Evolutionary conservation across 2,329 filamentous ascomycete species (phyloP).

Genomic region (Colletotrichum kahawae): DNA sequence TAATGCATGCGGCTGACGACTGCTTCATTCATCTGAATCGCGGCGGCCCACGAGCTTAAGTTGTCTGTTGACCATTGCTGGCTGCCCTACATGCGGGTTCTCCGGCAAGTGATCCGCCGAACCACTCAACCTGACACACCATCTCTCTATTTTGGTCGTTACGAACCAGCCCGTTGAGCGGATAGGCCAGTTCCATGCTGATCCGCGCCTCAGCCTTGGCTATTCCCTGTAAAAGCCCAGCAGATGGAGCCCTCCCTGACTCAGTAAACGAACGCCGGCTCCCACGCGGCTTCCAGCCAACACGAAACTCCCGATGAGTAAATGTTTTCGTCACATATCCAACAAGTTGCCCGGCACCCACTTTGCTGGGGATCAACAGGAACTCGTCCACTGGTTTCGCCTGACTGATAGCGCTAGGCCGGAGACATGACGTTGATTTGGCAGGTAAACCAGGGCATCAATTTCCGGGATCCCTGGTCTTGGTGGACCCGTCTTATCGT

Average conservation of each 20-base stretch:
- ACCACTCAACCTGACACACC: background rate
- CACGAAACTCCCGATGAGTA: background rate
- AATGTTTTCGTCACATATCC: background rate
- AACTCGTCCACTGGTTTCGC: background rate
- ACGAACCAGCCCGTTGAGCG: background rate
- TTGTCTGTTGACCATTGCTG: background rate
- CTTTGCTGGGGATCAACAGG: background rate
- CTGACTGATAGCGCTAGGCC: background rate
- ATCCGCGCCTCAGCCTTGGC: background rate
- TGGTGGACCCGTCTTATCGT: constrained; percentile 11
- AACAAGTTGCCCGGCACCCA: background rate
- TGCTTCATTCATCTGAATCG: background rate
- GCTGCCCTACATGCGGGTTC: background rate
- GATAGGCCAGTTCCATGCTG: background rate
- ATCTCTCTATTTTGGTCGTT: background rate
- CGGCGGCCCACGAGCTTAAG: background rate
- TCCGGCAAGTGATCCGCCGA: background rate
- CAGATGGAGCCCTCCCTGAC: background rate
- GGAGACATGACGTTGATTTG: constrained; percentile 11
- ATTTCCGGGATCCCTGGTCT: background rate
- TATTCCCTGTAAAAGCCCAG: background rate
- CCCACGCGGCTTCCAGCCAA: background rate
- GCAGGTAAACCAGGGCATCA: background rate
- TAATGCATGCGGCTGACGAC: background rate
- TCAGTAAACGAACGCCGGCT: background rate